Percentiles rank a stretch among this genome's conserved stretches.
Conservation (phyloP, 1,284 basidiomycete genomes). For the Schizophyllum amplum region DNA sequence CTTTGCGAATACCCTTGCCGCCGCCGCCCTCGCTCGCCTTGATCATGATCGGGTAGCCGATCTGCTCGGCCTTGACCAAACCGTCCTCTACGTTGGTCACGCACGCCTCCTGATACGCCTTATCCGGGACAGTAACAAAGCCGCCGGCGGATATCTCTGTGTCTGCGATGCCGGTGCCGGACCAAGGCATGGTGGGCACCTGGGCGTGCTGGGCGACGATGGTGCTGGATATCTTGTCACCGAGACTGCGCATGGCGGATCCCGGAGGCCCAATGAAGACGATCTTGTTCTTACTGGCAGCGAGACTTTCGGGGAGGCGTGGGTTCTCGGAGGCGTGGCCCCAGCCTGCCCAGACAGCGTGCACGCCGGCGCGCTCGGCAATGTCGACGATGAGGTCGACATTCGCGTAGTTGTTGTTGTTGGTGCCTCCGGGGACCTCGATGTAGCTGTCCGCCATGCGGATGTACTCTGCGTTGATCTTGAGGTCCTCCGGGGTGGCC, state of each 20-base stretch:
- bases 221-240: constrained; percentile 99
- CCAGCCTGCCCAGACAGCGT: constrained; percentile 99
- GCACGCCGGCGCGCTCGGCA: constrained; percentile 94
- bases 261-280: constrained; percentile 99
- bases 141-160: constrained; percentile 83
- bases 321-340: constrained; percentile 99
- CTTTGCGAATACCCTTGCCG: constrained; percentile 97
- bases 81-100: constrained; percentile 89
- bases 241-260: constrained; percentile 97
- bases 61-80: constrained; percentile 74
- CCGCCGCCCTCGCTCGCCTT: constrained; percentile 99
- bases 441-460: constrained; percentile 99
- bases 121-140: constrained; percentile 91
- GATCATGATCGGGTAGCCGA: constrained; percentile 99
- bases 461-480: constrained; percentile 99
- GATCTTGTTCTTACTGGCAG: constrained; percentile 90
- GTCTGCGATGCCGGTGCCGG: constrained; percentile 89
- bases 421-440: constrained; percentile 96
- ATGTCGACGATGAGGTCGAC: constrained; percentile 99
- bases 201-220: constrained; percentile 97
- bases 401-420: constrained; percentile 99
- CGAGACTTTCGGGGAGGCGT: constrained; percentile 90
- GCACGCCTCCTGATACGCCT: constrained; percentile 87
- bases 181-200: constrained; percentile 99
- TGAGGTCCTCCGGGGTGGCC: constrained; percentile 98